Conservation (phyloP, 495 filamentous ascomycete species). For the Aspergillus steynii region DNA sequence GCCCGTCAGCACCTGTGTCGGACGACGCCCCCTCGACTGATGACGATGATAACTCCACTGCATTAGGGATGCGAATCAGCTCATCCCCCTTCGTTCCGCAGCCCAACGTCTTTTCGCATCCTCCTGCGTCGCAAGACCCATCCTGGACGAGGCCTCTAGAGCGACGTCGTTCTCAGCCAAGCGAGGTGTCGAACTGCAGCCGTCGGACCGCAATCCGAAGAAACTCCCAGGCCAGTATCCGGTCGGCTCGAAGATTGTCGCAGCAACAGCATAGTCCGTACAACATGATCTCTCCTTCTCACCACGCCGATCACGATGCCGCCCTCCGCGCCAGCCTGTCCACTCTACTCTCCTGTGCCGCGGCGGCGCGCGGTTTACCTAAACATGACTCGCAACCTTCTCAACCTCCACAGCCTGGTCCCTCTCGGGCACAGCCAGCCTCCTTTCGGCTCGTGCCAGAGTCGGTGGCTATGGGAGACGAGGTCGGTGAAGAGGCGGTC, state of each 20-base stretch:
- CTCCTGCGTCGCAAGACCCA: slow-evolving; percentile 59
- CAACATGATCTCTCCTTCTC: slow-evolving; percentile 70
- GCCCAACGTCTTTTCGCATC: slow-evolving; percentile 88
- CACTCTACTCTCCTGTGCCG: slow-evolving; percentile 90
- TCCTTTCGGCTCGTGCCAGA: slow-evolving; percentile 70
- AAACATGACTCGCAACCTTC: slow-evolving; percentile 53
- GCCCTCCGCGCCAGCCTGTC: slow-evolving; percentile 89
- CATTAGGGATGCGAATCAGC: slow-evolving; percentile 64
- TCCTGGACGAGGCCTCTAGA: slow-evolving; percentile 49
- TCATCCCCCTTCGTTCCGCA: slow-evolving; percentile 74
- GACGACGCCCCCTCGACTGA: slow-evolving; percentile 54
- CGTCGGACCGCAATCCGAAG: slow-evolving; percentile 39
- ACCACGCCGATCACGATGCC: slow-evolving; percentile 87
- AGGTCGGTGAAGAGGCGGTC: slow-evolving; percentile 29
- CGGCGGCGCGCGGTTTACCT: slow-evolving; percentile 78
- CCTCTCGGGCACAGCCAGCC: slow-evolving; percentile 29
- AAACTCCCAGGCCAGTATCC: slow-evolving; percentile 36
- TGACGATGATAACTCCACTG: slow-evolving; percentile 80
- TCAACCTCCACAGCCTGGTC: slow-evolving; percentile 19
- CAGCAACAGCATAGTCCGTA: slow-evolving; percentile 52
- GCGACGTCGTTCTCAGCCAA: slow-evolving; percentile 42
- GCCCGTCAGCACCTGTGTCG: slow-evolving; percentile 33
- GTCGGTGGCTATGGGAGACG: slow-evolving; percentile 64
- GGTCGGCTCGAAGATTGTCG: slow-evolving; percentile 30
- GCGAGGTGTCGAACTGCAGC: slow-evolving; percentile 39